Evolutionary conservation across 257 asterid genomes (phyloP).

Genomic region (Penstemon newberryi): DNA sequence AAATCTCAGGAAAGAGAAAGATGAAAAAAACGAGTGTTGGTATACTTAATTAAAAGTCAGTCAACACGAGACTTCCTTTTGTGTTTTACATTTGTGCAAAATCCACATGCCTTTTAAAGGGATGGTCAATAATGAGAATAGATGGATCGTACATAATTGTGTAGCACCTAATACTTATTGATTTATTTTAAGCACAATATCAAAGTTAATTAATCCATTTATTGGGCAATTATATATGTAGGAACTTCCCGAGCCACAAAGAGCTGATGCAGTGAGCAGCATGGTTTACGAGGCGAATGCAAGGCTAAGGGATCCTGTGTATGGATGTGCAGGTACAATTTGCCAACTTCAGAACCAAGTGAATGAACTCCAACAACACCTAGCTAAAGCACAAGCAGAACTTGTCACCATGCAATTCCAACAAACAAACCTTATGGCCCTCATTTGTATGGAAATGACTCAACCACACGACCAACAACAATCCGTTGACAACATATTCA

Average conservation of each 20-base stretch:
- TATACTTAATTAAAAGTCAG: too few species aligned
- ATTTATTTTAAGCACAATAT: too few species aligned
- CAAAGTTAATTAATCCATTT: not conserved
- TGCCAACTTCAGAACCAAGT: slow-evolving; percentile 76
- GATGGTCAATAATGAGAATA: too few species aligned
- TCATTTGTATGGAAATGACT: slow-evolving; percentile 58
- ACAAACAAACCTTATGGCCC: slow-evolving; percentile 66
- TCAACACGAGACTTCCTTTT: too few species aligned
- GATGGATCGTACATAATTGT: too few species aligned
- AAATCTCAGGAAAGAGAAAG: too few species aligned
- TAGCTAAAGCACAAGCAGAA: slow-evolving; percentile 71
- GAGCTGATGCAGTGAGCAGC: slow-evolving; percentile 81
- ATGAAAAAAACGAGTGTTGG: too few species aligned
- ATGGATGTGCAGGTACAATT: slow-evolving; percentile 78
- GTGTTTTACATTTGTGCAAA: too few species aligned
- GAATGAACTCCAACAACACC: slow-evolving; percentile 63
- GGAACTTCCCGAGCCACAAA: slow-evolving; percentile 70
- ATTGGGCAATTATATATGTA: slow-evolving; percentile 20
- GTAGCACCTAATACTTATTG: too few species aligned
- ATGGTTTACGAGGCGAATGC: slow-evolving; percentile 89
- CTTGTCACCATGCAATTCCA: slow-evolving; percentile 67
- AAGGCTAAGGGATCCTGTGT: slow-evolving; percentile 71
- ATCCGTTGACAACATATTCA: slow-evolving; percentile 26
- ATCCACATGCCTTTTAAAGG: too few species aligned
- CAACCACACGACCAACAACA: slow-evolving; percentile 38